Conservation (phyloP, 306 rosid genomes). For the Malus sylvestris region DNA sequence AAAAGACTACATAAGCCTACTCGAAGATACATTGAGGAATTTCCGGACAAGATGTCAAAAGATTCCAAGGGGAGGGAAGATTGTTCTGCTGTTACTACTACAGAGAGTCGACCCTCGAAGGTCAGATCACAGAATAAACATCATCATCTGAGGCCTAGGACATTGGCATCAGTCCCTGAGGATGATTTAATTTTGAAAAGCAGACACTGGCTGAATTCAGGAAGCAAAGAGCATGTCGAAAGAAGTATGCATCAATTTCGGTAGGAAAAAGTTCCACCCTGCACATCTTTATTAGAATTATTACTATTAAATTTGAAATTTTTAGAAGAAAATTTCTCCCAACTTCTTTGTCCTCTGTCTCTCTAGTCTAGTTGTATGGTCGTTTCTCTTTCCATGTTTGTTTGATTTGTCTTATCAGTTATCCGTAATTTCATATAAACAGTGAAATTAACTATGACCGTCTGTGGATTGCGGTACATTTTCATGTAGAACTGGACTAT, state of each 20-base stretch:
- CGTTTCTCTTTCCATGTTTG: background rate
- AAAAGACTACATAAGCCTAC: constrained; percentile 79
- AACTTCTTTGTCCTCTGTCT: background rate
- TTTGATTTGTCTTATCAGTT: background rate
- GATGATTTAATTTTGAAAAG: constrained; percentile 32
- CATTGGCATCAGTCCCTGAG: constrained; percentile 36
- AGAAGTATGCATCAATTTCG: constrained; percentile 42
- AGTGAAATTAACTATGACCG: background rate
- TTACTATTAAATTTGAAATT: background rate
- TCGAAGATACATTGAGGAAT: constrained; percentile 69
- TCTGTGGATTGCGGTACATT: background rate
- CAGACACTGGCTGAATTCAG: constrained; percentile 40
- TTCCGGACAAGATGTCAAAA: constrained; percentile 36
- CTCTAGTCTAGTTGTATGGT: background rate
- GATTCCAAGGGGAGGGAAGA: constrained; percentile 40
- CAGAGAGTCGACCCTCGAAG: constrained; percentile 24
- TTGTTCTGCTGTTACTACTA: constrained; percentile 23
- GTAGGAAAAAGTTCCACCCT: background rate
- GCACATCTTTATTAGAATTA: background rate
- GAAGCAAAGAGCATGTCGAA: constrained; percentile 34
- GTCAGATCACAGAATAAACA: constrained; percentile 29
- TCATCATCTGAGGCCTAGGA: constrained; percentile 26
- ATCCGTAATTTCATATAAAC: background rate
- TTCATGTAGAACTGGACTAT: background rate
- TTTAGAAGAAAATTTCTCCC: background rate